Evolutionary conservation across 352 stramenopile species (phyloP).

Genomic region (Globisporangium nodosum): DNA sequence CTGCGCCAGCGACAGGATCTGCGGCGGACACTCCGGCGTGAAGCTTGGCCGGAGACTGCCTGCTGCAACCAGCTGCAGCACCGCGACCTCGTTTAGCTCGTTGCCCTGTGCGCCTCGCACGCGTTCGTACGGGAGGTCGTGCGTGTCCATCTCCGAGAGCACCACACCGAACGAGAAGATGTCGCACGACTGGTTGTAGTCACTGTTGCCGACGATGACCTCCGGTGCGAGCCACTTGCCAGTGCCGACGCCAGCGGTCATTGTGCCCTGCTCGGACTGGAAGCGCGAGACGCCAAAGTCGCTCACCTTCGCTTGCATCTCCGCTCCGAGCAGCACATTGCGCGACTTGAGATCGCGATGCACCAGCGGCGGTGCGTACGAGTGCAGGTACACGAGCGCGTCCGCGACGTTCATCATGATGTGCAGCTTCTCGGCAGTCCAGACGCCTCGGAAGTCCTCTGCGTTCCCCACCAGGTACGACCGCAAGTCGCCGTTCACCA

Average conservation of each 20-base stretch:
- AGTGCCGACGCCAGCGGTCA: slow-evolving; percentile 25
- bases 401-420: slow-evolving; percentile 29
- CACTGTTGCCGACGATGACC: slow-evolving; percentile 22
- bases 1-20: slow-evolving; percentile 25
- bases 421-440: slow-evolving; percentile 31
- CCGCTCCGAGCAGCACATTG: slow-evolving; percentile 27
- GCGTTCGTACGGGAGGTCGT: slow-evolving; percentile 32
- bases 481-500: slow-evolving; percentile 48
- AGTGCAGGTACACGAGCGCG: slow-evolving; percentile 44
- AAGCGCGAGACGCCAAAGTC: slow-evolving; percentile 33
- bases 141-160: slow-evolving; percentile 37
- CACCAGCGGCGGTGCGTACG: slow-evolving; percentile 27
- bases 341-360: slow-evolving; percentile 38
- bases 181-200: slow-evolving; percentile 26
- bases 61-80: slow-evolving; percentile 36
- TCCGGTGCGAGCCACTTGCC: slow-evolving; percentile 26
- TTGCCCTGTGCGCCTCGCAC: slow-evolving; percentile 17
- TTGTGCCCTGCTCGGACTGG: slow-evolving; percentile 25
- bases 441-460: slow-evolving; percentile 6
- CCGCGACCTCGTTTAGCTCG: slow-evolving; percentile 24
- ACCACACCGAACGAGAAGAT: slow-evolving; percentile 31
- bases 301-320: slow-evolving; percentile 28
- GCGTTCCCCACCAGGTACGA: slow-evolving; percentile 25
- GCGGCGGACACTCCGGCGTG: slow-evolving; percentile 15
- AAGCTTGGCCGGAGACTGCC: slow-evolving; percentile 28